Evolutionary conservation across 305 asterid species (phyloP).

Genomic region (Euphrasia arctica): DNA sequence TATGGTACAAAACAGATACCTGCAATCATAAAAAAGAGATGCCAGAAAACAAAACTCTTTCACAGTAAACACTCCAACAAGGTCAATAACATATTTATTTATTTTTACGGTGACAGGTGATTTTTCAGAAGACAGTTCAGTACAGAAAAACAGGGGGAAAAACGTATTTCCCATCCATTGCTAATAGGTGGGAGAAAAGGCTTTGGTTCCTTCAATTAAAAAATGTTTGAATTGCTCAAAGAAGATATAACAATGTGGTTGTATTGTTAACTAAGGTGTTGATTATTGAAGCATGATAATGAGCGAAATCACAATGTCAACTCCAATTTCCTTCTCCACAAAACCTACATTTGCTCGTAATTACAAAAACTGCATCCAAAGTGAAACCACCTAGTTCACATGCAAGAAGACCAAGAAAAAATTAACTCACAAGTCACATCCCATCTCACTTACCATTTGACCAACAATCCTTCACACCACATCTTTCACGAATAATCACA

Average conservation of each 20-base stretch:
- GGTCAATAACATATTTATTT: too few species aligned
- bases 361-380: neutral
- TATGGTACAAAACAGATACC: neutral
- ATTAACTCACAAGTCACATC: neutral
- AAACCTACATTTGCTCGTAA: neutral
- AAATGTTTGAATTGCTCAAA: neutral
- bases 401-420: constrained; percentile 17
- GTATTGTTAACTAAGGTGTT: neutral
- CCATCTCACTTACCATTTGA: constrained; percentile 7
- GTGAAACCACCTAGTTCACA: constrained; percentile 12
- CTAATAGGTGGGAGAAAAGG: constrained; percentile 1
- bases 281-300: neutral
- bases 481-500: constrained; percentile 8
- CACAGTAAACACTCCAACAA: neutral
- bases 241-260: neutral
- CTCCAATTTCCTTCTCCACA: constrained; percentile 3
- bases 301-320: constrained; percentile 1
- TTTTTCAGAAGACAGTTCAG: constrained; percentile 1
- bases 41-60: neutral
- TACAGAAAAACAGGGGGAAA: neutral
- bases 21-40: neutral
- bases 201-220: constrained; percentile 4
- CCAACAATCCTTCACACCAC: neutral
- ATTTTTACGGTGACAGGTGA: neutral
- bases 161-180: neutral